These are phyloP conservation scores for Euphrasia arctica DNA, from an alignment of 305 asterid genomes.

Conservation along the genomic window DNA sequence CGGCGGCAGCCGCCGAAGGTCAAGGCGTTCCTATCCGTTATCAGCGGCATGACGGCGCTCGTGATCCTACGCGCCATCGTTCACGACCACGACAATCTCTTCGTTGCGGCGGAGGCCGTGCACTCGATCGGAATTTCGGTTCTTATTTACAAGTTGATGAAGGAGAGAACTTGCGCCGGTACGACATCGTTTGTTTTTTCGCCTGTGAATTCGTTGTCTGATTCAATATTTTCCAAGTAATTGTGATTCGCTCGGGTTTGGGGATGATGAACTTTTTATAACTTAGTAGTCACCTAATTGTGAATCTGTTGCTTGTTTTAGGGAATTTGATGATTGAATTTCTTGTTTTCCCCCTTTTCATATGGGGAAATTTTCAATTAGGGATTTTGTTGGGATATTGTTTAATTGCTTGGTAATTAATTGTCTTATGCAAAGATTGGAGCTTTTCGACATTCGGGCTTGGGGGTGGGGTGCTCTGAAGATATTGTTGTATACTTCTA, in stretches of 20 bases:
- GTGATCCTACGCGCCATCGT: constrained; percentile 77
- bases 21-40: constrained; percentile 75
- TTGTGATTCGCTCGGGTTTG: constrained; percentile 17
- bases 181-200: neutral
- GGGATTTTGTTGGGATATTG: constrained; percentile 14
- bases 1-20: constrained; percentile 95
- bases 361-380: constrained; percentile 4
- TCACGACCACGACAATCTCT: constrained; percentile 83
- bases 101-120: constrained; percentile 91
- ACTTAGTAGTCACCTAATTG: neutral
- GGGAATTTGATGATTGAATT: constrained; percentile 13
- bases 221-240: neutral
- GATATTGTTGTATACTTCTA: neutral
- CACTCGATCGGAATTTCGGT: constrained; percentile 77
- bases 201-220: neutral
- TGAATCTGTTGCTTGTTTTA: constrained; percentile 8
- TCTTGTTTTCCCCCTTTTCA: neutral
- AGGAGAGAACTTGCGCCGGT: constrained; percentile 97
- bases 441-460: constrained; percentile 12
- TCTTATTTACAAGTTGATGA: constrained; percentile 79
- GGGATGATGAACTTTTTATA: constrained; percentile 5
- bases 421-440: constrained; percentile 18
- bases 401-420: constrained; percentile 13
- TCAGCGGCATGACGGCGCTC: constrained; percentile 74
- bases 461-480: constrained; percentile 3